Conservation (phyloP, 495 filamentous ascomycete genomes). For the Rhizodiscina lignyota region DNA sequence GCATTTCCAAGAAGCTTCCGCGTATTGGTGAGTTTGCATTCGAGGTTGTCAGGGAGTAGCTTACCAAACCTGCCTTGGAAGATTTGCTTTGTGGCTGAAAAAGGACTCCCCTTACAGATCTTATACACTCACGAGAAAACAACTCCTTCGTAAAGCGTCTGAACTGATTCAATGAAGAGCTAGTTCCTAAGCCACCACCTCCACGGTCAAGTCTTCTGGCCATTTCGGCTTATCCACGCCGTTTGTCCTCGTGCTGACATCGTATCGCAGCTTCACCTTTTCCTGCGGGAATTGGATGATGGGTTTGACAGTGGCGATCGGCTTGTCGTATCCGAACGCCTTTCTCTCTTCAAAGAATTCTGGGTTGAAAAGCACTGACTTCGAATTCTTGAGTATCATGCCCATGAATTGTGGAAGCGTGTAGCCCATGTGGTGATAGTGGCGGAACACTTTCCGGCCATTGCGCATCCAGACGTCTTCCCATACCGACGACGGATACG, state of each 20-base stretch:
- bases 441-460: conserved; percentile 16
- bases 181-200: conserved; percentile 16
- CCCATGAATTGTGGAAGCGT: conserved; percentile 12
- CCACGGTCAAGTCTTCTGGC: conserved; percentile 18
- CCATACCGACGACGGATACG: conserved; percentile 16
- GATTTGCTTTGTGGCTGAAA: too few species aligned
- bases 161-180: too few species aligned
- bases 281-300: conserved; percentile 14
- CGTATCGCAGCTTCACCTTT: conserved; percentile 14
- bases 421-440: conserved; percentile 17
- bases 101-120: too few species aligned
- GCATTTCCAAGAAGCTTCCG: too few species aligned
- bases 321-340: conserved; percentile 10
- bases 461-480: conserved; percentile 16
- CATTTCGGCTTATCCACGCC: conserved; percentile 18
- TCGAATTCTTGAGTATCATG: conserved; percentile 13
- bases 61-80: too few species aligned
- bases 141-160: too few species aligned
- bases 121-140: too few species aligned
- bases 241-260: conserved; percentile 20
- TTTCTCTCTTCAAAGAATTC: conserved; percentile 18
- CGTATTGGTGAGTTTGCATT: too few species aligned
- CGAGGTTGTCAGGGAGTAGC: too few species aligned
- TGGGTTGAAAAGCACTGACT: conserved; percentile 11
- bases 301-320: conserved; percentile 13